Evolutionary conservation across 2,329 filamentous ascomycete genomes (phyloP).

Genomic region (Triangularia verruculosa): DNA sequence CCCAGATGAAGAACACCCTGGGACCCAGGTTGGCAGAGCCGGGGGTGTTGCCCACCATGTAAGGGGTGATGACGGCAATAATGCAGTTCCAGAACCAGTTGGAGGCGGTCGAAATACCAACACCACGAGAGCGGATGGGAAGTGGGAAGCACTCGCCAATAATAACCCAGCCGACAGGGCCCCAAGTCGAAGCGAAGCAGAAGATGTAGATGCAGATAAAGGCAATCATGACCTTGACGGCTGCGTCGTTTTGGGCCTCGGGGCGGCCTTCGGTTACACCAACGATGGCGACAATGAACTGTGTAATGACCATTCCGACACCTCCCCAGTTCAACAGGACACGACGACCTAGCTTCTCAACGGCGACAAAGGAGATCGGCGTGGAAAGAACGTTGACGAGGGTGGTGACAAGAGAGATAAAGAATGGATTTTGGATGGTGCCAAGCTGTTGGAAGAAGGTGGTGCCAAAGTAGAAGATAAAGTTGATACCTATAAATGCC

Average conservation of each 20-base stretch:
- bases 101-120: conserved; percentile 65
- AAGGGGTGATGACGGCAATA: conserved; percentile 74
- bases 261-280: conserved; percentile 38
- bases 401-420: conserved; percentile 70
- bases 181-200: conserved; percentile 77
- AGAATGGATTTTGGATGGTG: conserved; percentile 64
- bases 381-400: conserved; percentile 74
- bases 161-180: conserved; percentile 62
- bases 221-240: conserved; percentile 59
- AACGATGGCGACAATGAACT: conserved; percentile 67
- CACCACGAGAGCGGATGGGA: conserved; percentile 66
- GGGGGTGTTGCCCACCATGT: conserved; percentile 60
- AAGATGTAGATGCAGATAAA: conserved; percentile 79
- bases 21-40: conserved; percentile 43
- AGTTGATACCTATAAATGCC: conserved; percentile 57
- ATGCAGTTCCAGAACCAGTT: conserved; percentile 66
- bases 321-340: conserved; percentile 67
- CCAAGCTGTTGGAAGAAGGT: conserved; percentile 67
- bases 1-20: conserved; percentile 34
- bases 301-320: conserved; percentile 64
- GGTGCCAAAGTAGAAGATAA: conserved; percentile 70
- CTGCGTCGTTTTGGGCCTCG: conserved; percentile 40
- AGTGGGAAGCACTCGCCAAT: conserved; percentile 76
- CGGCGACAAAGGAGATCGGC: conserved; percentile 67
- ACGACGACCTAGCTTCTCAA: conserved; percentile 69